Conservation (phyloP, 257 asterid genomes). For the Euphrasia confusa region DNA sequence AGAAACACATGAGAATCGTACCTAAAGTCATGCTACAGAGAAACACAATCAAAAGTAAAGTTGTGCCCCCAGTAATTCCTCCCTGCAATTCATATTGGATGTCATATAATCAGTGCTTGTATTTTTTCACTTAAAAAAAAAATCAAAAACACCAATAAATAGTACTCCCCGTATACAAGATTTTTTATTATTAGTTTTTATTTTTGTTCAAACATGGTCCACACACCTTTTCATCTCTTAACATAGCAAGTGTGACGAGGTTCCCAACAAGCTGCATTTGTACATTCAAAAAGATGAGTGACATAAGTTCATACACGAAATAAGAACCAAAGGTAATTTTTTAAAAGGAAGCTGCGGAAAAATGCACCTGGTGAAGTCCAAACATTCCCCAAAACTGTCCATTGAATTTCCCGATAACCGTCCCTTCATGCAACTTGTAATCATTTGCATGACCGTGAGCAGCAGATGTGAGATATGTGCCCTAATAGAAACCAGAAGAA, state of each 20-base stretch:
- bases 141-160: not conserved
- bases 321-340: conserved; percentile 17
- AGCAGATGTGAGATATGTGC: conserved; percentile 82
- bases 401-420: conserved; percentile 74
- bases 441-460: conserved; percentile 72
- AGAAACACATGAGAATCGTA: conserved; percentile 76
- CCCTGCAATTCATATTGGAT: conserved; percentile 46
- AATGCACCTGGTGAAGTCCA: conserved; percentile 83
- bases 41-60: conserved; percentile 67
- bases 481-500: conserved; percentile 35
- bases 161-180: no score
- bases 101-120: conserved; percentile 16
- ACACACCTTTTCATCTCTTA: conserved; percentile 63
- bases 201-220: not conserved
- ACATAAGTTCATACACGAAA: not conserved
- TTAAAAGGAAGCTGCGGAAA: conserved; percentile 5
- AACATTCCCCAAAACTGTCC: conserved; percentile 87
- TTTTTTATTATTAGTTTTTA: no score
- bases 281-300: not conserved
- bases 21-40: conserved; percentile 75
- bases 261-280: conserved; percentile 83
- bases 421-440: conserved; percentile 55
- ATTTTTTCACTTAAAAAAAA: conserved; percentile 7
- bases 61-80: conserved; percentile 77
- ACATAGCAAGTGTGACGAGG: conserved; percentile 69